phyloP scores from a whole-genome alignment of 176 grass and related monocot genomes.

The Metroxylon sagu region DNA sequence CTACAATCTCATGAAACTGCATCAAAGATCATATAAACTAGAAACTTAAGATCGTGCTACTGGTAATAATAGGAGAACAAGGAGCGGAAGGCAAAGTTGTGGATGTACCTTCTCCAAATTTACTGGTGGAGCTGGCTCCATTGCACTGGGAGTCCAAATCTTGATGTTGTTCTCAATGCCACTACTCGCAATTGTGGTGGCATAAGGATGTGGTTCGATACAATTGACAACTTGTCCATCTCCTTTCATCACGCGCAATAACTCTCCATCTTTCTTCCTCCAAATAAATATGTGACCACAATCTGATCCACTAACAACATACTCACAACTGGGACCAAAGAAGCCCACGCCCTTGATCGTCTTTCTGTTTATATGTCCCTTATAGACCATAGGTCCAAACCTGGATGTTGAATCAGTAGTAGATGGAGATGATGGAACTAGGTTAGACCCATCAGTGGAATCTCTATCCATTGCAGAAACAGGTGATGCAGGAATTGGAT shows the following conservation, averaged over 20 bases:
- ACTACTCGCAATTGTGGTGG: constrained; percentile 49
- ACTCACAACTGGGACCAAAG: constrained; percentile 68
- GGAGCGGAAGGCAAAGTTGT: neutral
- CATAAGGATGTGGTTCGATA: constrained; percentile 62
- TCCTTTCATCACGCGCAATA: constrained; percentile 48
- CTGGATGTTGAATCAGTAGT: constrained; percentile 5
- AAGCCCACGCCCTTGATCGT: constrained; percentile 63
- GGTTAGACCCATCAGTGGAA: constrained; percentile 1
- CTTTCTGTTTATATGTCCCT: constrained; percentile 38
- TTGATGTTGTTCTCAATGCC: constrained; percentile 59
- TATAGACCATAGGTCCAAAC: constrained; percentile 28
- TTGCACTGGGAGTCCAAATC: constrained; percentile 50
- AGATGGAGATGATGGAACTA: constrained; percentile 9
- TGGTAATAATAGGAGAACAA: neutral
- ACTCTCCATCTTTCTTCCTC: constrained; percentile 59
- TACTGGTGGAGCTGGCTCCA: constrained; percentile 8
- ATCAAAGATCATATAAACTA: neutral
- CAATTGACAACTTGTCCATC: constrained; percentile 55
- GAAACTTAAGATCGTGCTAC: constrained; percentile 1
- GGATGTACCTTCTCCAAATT: constrained; percentile 33
- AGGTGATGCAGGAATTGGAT: constrained; percentile 20
- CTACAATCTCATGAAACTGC: too few species aligned
- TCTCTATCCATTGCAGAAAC: constrained; percentile 13
- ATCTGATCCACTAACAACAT: constrained; percentile 76
- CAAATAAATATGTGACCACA: constrained; percentile 65